Evolutionary conservation across 192 early-diverging fungal genomes (phyloP).

Genomic region (Coemansia nantahalensis): DNA sequence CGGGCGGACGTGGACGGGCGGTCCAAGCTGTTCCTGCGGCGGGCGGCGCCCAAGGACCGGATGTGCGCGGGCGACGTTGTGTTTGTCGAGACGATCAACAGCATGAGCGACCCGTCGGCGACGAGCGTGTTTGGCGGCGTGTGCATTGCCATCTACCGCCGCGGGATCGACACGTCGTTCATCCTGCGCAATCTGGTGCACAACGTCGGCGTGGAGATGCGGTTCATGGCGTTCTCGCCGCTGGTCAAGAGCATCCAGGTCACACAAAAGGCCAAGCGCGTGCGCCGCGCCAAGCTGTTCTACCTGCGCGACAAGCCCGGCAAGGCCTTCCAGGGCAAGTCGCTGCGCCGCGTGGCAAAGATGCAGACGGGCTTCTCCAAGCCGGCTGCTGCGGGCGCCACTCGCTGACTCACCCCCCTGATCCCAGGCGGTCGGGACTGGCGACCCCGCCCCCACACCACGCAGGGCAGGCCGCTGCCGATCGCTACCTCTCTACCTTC

Average conservation of each 20-base stretch:
- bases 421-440: too few species aligned
- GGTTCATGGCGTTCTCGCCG: constrained; percentile 73
- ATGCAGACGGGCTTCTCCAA: background rate
- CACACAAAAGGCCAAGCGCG: constrained; percentile 58
- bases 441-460: too few species aligned
- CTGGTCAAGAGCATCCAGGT: constrained; percentile 72
- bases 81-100: constrained; percentile 66
- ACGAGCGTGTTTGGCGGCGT: constrained; percentile 70
- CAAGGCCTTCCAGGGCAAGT: constrained; percentile 62
- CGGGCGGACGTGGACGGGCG: constrained; percentile 60
- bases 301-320: constrained; percentile 77
- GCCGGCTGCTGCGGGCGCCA: background rate
- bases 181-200: constrained; percentile 75
- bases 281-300: constrained; percentile 72
- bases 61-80: constrained; percentile 62
- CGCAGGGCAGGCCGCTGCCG: too few species aligned
- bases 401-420: background rate
- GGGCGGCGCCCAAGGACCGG: constrained; percentile 55
- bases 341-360: constrained; percentile 35
- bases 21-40: constrained; percentile 60
- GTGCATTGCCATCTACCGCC: constrained; percentile 69
- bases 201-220: constrained; percentile 74
- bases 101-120: constrained; percentile 45
- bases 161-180: constrained; percentile 72
- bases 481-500: too few species aligned